Evolutionary conservation across 202 grass and related monocot genomes (phyloP).

Genomic region (Zizania palustris): DNA sequence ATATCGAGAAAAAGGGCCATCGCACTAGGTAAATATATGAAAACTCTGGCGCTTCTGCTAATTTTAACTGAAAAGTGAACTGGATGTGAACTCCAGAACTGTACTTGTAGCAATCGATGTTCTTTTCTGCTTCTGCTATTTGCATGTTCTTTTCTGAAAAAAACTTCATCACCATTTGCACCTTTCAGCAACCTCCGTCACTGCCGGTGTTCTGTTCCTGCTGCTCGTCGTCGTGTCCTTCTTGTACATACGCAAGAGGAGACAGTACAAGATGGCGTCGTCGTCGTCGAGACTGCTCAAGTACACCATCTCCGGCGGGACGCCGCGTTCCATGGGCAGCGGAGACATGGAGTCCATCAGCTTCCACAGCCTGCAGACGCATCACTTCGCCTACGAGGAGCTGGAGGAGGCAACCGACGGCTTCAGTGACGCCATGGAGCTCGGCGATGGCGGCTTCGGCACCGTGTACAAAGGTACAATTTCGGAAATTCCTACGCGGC

Average conservation of each 20-base stretch:
- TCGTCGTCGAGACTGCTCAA: slow-evolving; percentile 54
- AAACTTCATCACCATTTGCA: neutral
- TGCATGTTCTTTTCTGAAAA: neutral
- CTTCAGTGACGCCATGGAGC: slow-evolving; percentile 51
- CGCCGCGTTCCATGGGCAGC: slow-evolving; percentile 38
- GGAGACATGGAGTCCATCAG: slow-evolving; percentile 40
- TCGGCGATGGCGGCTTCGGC: slow-evolving; percentile 85
- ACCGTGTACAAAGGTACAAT: slow-evolving; percentile 78
- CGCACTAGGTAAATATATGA: slow-evolving; percentile 48
- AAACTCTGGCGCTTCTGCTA: neutral
- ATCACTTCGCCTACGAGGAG: slow-evolving; percentile 69
- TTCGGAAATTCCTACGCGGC: too few relatives aligned
- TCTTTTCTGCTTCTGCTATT: too few relatives aligned
- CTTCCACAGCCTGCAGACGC: slow-evolving; percentile 50
- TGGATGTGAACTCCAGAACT: neutral
- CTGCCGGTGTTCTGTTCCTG: slow-evolving; percentile 30
- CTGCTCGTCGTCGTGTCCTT: slow-evolving; percentile 1
- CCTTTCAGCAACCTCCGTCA: slow-evolving; percentile 8
- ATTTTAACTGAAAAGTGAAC: neutral
- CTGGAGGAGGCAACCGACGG: slow-evolving; percentile 69
- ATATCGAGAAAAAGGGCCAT: neutral
- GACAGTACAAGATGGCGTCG: slow-evolving; percentile 37
- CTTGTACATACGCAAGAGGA: slow-evolving; percentile 55
- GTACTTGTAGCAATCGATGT: neutral
- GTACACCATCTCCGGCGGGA: slow-evolving; percentile 39